Base-by-base conservation (phyloP, 129 eudicot species). In the Dittrichia graveolens region DNA sequence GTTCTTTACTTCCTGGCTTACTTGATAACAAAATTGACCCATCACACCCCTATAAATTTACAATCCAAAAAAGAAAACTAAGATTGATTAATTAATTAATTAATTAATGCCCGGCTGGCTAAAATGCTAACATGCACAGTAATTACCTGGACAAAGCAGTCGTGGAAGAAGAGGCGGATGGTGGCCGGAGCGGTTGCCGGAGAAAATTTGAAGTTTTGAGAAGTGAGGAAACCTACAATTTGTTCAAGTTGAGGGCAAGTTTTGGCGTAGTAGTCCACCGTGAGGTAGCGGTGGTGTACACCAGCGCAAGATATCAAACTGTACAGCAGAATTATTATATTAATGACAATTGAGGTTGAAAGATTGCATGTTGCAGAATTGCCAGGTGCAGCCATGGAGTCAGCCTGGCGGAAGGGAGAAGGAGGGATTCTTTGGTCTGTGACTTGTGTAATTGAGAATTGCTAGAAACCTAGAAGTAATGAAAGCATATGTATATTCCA, bases 81-180 rank as follows among this genome's bases (percentile, higher is more conserved):
- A 24, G 2, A 24, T 24, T 24, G 31, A 24, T 24, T 24, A 61
- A 5, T 46, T 12, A 44, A 24, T 24, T 24, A 61, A 5, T 46
- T 12, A 44, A 58, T 67, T n/a, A 35, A 58, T 12, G 46, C 38
- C 16, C 14, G 37, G 65, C 55, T 24, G 31, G 31, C 31, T 24
- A 24, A 24, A 24, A 43, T 6, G 40, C 39, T 50, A 63, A 68
- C 64, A 41, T 61, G 56, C 63, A 50, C 35, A 5, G 7, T 0
- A 4, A 4, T 10, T 48, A 92, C 97, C 76, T 86, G 86, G 7
- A 92, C 96, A 62, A 92, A 92, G 76, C 98, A 92, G 74, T 92
- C 98, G 41, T 92, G 98, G 81, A 92, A 92, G 86, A 92, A 92
- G 58, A 92, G 91, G 42, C 96, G 96, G 75, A 92, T 92, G 60